These are phyloP conservation scores for Microbotryum lychnidis-dioicae DNA, from an alignment of 1,284 basidiomycete species.

Conservation along the genomic window DNA sequence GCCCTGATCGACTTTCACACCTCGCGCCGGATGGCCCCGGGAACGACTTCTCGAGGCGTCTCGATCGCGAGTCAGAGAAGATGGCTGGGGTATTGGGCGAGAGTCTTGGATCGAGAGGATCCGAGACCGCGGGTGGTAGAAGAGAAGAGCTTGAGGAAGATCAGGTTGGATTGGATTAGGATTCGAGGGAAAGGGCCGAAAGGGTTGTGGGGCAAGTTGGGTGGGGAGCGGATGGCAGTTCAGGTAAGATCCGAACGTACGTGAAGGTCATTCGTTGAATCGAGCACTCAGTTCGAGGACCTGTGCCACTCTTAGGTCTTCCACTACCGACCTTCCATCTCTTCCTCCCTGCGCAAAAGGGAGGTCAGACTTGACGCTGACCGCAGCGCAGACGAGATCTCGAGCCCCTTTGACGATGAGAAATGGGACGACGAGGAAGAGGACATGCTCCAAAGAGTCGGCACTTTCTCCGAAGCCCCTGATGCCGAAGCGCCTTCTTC, in stretches of 20 bases:
- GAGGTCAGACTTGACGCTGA: not conserved
- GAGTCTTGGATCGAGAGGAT: slow-evolving; percentile 15
- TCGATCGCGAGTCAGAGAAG: slow-evolving; percentile 23
- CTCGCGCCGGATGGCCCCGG: slow-evolving; percentile 18
- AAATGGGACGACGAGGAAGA: slow-evolving; percentile 17
- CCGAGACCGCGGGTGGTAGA: slow-evolving; percentile 9
- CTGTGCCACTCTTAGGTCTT: not conserved
- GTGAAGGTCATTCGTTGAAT: not conserved
- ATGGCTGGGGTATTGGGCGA: slow-evolving; percentile 20
- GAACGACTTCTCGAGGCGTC: slow-evolving; percentile 9
- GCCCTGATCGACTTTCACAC: slow-evolving; percentile 20
- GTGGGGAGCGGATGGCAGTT: not conserved
- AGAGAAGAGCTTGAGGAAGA: not conserved
- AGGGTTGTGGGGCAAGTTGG: not conserved
- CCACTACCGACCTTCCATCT: not conserved
- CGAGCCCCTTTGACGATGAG: slow-evolving; percentile 10
- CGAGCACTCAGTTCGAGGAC: not conserved
- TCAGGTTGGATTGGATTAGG: not conserved
- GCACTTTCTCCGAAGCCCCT: not conserved
- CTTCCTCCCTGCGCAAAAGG: not conserved
- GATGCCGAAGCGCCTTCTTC: not conserved
- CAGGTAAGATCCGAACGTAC: not conserved
- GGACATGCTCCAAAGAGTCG: not conserved
- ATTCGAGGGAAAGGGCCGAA: not conserved
- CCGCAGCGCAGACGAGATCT: not conserved